These are phyloP conservation scores for Podospora conica DNA, from an alignment of 495 filamentous ascomycete genomes.

Conservation along the genomic window DNA sequence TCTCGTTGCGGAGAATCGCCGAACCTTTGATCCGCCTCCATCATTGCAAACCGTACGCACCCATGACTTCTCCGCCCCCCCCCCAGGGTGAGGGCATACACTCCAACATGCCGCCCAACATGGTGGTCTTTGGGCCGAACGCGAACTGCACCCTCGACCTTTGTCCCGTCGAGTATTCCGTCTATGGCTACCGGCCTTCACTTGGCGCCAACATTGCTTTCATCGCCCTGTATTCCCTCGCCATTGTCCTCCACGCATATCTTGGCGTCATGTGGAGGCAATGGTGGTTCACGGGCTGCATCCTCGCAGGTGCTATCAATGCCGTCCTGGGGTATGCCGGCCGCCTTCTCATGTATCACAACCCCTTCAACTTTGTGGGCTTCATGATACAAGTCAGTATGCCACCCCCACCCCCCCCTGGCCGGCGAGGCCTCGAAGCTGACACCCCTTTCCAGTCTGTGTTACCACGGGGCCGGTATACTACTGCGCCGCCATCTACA, in stretches of 20 bases:
- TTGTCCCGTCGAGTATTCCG: constrained; percentile 18
- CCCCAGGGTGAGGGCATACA: no score
- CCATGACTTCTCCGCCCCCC: background rate
- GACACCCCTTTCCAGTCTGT: constrained; percentile 28
- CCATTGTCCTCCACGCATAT: constrained; percentile 9
- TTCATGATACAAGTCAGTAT: constrained; percentile 41
- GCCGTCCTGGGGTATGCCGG: constrained; percentile 42
- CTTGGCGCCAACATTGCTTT: constrained; percentile 20
- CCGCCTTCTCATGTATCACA: constrained; percentile 35
- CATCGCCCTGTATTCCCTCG: constrained; percentile 15
- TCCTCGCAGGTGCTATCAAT: constrained; percentile 24
- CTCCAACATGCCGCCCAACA: constrained; percentile 3
- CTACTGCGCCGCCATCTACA: constrained; percentile 2
- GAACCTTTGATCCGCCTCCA: no score
- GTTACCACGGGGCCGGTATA: constrained; percentile 20
- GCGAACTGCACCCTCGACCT: constrained; percentile 28
- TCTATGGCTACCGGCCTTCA: constrained; percentile 22
- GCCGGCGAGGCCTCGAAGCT: background rate
- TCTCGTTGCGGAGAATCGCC: background rate
- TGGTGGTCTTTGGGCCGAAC: constrained; percentile 17
- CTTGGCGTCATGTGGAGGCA: constrained; percentile 31
- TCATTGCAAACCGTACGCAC: background rate
- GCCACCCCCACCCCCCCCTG: constrained; percentile 6
- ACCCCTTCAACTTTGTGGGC: constrained; percentile 35
- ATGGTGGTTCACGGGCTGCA: constrained; percentile 28